Base-by-base conservation (phyloP, 495 filamentous ascomycete species). In the Evansstolkia leycettana region DNA sequence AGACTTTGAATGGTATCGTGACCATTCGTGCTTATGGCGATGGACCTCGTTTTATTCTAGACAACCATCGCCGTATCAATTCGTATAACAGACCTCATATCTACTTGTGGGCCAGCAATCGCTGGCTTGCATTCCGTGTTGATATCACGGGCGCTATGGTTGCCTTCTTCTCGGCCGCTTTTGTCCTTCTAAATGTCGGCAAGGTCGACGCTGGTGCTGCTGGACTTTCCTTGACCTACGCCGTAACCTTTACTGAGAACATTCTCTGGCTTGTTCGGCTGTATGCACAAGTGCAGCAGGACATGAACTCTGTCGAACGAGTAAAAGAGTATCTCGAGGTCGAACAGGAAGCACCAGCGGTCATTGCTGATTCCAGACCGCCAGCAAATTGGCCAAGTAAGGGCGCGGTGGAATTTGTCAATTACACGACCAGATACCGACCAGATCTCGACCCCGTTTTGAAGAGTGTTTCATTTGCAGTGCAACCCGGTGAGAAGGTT, bases 281-380 rank as follows among this genome's bases (percentile, higher is more conserved):
- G n/a, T 99, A 96, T 48, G 80, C 89, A 0, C 70, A 82, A 49
- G 93, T 95, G 46, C 92, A 99, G 55, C 92, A 96, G 60, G 96
- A 93, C 57, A 96, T 99, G 92, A 99, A 99, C 60, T 89, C 87
- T 1, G 88, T 99, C n/a, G 92, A 99, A 60, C 80, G 92, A 36
- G 82, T 99, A 45, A 84, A 88, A 51, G 90, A 99, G 58, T 99
- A 95, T 48, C 73, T 99, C 8, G 87, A 95, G 18, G 82, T 96
- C 2, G 90, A 96, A 48, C 90, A 95, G 48, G 92, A 99, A 57
- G 88, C 92, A 0, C 65, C 64, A 3, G 64, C 82, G 6, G 66
- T 94, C 40, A 76, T 93, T 31, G 74, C 82, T 23, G 75, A 94
- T 28, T 81, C 79, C 32, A 70, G 83, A 23, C 88, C 92, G 6